phyloP scores from a whole-genome alignment of 192 early-diverging fungal species.

The Spizellomyces punctatus region DNA sequence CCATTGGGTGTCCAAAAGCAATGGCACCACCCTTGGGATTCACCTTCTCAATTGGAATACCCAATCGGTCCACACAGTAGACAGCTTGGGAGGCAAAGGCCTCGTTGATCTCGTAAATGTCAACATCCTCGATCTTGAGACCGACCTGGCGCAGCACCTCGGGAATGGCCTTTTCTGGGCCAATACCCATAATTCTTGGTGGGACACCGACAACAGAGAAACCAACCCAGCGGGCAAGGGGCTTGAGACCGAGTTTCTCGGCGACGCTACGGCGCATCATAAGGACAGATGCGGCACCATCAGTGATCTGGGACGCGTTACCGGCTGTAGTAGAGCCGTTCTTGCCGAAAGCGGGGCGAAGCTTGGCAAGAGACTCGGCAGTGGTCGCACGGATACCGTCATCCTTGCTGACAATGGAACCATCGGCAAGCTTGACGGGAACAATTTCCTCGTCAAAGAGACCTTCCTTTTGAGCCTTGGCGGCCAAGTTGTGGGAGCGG shows the following conservation, averaged over 20 bases:
- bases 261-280: slow-evolving; percentile 94
- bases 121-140: slow-evolving; percentile 75
- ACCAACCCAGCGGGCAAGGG: slow-evolving; percentile 85
- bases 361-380: slow-evolving; percentile 80
- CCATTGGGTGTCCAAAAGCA: slow-evolving; percentile 94
- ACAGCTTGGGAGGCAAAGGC: slow-evolving; percentile 98
- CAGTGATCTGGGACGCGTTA: slow-evolving; percentile 96
- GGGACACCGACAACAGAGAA: slow-evolving; percentile 90
- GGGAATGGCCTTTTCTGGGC: slow-evolving; percentile 94
- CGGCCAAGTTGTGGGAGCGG: slow-evolving; percentile 80
- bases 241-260: slow-evolving; percentile 79
- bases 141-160: slow-evolving; percentile 80
- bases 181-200: slow-evolving; percentile 95
- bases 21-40: slow-evolving; percentile 99
- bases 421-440: slow-evolving; percentile 81
- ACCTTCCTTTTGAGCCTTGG: slow-evolving; percentile 85
- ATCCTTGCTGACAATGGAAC: slow-evolving; percentile 81
- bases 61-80: slow-evolving; percentile 86
- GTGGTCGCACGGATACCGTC: slow-evolving; percentile 92
- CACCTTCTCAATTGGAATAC: slow-evolving; percentile 86
- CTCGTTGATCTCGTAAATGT: slow-evolving; percentile 93
- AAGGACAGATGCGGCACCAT: slow-evolving; percentile 88
- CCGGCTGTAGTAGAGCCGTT: slow-evolving; percentile 90
- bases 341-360: slow-evolving; percentile 84
- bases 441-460: slow-evolving; percentile 92